Percentiles rank a stretch among this genome's conserved stretches.
Conservation (phyloP, 495 filamentous ascomycete species). For the Penicillium angulare region DNA sequence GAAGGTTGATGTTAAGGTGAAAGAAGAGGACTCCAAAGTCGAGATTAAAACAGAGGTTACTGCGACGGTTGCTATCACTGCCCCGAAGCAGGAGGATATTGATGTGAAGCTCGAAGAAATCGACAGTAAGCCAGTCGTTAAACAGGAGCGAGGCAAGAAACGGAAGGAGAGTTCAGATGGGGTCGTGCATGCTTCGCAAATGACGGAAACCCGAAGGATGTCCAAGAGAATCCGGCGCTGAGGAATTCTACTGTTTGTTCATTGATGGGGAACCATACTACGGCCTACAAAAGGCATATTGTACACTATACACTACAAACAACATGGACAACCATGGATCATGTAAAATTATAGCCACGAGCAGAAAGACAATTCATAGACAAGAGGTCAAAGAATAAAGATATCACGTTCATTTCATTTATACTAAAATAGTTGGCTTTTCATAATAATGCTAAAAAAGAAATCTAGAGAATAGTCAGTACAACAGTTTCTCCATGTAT, state of each 20-base stretch:
- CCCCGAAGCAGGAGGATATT: constrained; percentile 14
- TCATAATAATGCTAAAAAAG: neutral
- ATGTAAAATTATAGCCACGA: no score
- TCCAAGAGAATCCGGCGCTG: constrained; percentile 37
- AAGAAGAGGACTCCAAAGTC: constrained; percentile 25
- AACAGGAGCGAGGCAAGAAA: constrained; percentile 14
- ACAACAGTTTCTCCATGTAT: constrained; percentile 14
- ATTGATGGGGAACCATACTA: no score
- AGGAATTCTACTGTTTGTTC: no score
- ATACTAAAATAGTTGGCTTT: neutral
- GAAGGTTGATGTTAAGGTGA: constrained; percentile 36
- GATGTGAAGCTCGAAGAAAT: constrained; percentile 22
- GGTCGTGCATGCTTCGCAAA: constrained; percentile 27
- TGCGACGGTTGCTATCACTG: constrained; percentile 27
- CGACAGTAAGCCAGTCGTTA: constrained; percentile 12
- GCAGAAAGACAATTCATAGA: no score
- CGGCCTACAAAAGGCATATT: no score
- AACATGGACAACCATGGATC: no score
- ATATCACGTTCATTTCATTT: neutral
- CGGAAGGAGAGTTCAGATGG: constrained; percentile 16
- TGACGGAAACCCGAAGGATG: constrained; percentile 33
- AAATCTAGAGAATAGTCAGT: constrained; percentile 20
- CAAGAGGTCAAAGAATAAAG: neutral
- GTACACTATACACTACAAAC: neutral
- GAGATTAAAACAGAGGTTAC: constrained; percentile 30